Percentiles rank a stretch among this genome's conserved stretches.
Conservation (phyloP, 306 rosid species). For the Prunus persica region Prunus_persica_NCBIv2 NC_034010.1:25556501-25557000, state of each 20-base stretch:
- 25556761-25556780: constrained; percentile 10
- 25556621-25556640: background rate
- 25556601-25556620: constrained; percentile 50
- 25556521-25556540: constrained; percentile 17
- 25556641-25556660: constrained; percentile 23
- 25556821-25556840: constrained; percentile 29
- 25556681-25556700: constrained; percentile 45
- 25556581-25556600: background rate
- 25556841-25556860: constrained; percentile 26
- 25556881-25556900: constrained; percentile 54
- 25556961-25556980: constrained; percentile 40
- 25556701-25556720: constrained; percentile 22
- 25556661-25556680: constrained; percentile 60
- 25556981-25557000: constrained; percentile 34
- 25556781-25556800: constrained; percentile 5
- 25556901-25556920: constrained; percentile 43
- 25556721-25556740: constrained; percentile 5
- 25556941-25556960: constrained; percentile 69
- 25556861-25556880: constrained; percentile 42
- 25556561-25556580: constrained; percentile 35
- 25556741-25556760: background rate
- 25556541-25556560: constrained; percentile 54
- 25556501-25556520: constrained; percentile 21
- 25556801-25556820: constrained; percentile 33
- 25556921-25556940: constrained; percentile 34